A percentile compares a stretch with the other conserved stretches of the same genome.
Conservation (phyloP, 495 filamentous ascomycete species). For the Glarea lozoyensis region DNA sequence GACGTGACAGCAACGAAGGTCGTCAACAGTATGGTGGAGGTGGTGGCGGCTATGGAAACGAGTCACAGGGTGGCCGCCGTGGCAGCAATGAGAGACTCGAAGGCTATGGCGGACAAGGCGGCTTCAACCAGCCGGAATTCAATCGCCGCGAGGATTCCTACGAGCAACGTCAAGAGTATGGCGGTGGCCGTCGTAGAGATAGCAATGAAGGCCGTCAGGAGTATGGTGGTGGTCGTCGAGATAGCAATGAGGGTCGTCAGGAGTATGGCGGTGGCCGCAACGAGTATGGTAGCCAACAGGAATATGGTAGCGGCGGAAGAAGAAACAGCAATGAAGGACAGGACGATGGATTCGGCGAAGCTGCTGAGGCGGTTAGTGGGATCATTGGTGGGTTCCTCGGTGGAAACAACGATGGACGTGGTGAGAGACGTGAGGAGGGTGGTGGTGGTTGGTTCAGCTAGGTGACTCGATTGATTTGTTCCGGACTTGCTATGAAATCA, state of each 20-base stretch:
- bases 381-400: neutral
- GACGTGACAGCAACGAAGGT: too few species aligned
- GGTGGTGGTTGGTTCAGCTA: conserved; percentile 17
- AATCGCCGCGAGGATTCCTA: neutral
- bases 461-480: neutral
- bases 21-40: neutral
- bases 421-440: conserved; percentile 9
- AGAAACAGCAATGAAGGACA: conserved; percentile 1
- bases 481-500: too few species aligned
- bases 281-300: neutral
- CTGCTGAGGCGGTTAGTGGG: too few species aligned
- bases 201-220: neutral
- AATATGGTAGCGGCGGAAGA: neutral
- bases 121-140: neutral
- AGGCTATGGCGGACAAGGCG: conserved; percentile 2
- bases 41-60: conserved; percentile 8
- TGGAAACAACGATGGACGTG: conserved; percentile 2
- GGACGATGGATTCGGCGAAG: neutral
- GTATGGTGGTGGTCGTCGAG: neutral
- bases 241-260: neutral
- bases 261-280: neutral
- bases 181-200: neutral
- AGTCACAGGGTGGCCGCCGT: neutral
- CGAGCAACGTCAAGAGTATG: conserved; percentile 5
- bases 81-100: conserved; percentile 1